phyloP scores from a whole-genome alignment of 2,329 filamentous ascomycete species.

The Daldinia sp. region DNA sequence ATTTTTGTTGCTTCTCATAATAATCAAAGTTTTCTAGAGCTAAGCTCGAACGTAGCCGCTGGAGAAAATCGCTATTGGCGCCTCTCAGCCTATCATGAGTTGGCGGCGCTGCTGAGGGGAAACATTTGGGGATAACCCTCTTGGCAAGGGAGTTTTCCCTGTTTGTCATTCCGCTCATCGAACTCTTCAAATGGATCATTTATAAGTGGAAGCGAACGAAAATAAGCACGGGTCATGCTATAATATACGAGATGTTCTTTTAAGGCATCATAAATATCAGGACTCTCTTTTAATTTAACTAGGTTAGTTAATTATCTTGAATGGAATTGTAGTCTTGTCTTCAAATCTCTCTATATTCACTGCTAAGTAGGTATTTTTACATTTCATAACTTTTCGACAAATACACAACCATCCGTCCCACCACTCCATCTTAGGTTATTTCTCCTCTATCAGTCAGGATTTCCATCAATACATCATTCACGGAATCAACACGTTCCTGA shows the following conservation, averaged over 20 bases:
- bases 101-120: conserved; percentile 20
- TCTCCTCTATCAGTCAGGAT: too few species aligned
- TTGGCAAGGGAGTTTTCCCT: not conserved
- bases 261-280: not conserved
- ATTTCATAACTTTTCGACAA: not conserved
- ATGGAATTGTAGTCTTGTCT: too few species aligned
- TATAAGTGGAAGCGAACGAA: not conserved
- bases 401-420: not conserved
- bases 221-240: too few species aligned
- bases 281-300: too few species aligned
- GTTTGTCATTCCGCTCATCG: not conserved
- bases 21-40: conserved; percentile 22
- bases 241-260: not conserved
- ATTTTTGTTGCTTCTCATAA: not conserved
- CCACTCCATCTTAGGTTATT: not conserved
- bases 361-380: not conserved
- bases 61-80: conserved; percentile 10
- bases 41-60: conserved; percentile 36
- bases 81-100: conserved; percentile 33
- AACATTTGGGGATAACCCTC: conserved; percentile 27
- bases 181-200: not conserved
- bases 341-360: not conserved
- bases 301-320: too few species aligned
- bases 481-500: conserved; percentile 58
- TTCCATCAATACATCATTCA: too few species aligned